Evolutionary conservation across 306 rosid species (phyloP), one percentile per base, ranked within the genome.

Genomic region (Cucumis cinereus): DNA sequence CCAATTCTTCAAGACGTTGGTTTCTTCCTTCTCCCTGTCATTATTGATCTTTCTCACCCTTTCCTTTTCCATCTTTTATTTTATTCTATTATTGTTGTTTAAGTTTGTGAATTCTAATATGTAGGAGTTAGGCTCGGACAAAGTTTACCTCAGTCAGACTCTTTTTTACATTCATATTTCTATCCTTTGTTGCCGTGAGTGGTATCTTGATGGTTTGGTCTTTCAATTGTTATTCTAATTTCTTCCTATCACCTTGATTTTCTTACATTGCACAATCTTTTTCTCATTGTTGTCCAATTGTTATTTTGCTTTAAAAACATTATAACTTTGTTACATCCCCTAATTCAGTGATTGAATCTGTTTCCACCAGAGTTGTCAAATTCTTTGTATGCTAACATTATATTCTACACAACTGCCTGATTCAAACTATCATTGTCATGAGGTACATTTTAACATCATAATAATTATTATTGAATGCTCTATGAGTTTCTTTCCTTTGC

Each of bases 1-100:
- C 96, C 98, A 62, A 79, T 85, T 3, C 93, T 95, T 72, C 99
- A 95, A 87, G 99, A 95, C 78, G 83, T 84, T 79, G 99, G 99
- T 36, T 95, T 90, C 86, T 59, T 78, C 12, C 82, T 95, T 84
- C 97, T 93, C 81, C 97, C 96, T 79, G 98, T 93, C 54, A 2
- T 92, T 83, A 73, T 35, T 56, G 36, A 20, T 80, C 73, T 24
- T 26, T 33, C 47, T 53, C 68, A 56, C 10, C 47, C 55, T 14
- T 17, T 22, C 38, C 63, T 12, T 71, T 19, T 40, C 36, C 13
- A 49, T 33, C 54, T 60, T 77, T 75, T 63, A 49, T 82, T 81
- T 53, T 55, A 16, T n/a, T n/a, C n/a, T n/a, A n/a, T n/a, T n/a
- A n/a, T n/a, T n/a, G n/a, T n/a, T n/a, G n/a, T n/a, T n/a, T 82